A percentile compares a stretch with the other conserved stretches of the same genome.
Evolutionary conservation across 768 basidiomycete species (phyloP).

Genomic region (Suillus hirtellus): DNA sequence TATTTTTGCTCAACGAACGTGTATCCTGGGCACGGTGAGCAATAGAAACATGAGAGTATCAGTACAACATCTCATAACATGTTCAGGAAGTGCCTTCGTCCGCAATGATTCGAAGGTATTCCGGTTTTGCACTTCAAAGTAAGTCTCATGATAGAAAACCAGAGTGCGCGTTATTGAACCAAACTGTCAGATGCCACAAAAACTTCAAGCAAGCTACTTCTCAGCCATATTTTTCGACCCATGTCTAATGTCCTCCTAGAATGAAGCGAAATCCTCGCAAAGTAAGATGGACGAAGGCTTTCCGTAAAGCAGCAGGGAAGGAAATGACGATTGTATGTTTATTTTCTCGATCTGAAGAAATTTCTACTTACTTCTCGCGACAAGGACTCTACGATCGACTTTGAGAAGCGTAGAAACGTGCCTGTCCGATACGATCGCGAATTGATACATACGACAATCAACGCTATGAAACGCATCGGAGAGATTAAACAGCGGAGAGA

Average conservation of each 20-base stretch:
- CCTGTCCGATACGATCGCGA: constrained; percentile 98
- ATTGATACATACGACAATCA: constrained; percentile 86
- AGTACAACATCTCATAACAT: background rate
- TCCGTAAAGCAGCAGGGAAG: constrained; percentile 97
- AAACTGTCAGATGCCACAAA: constrained; percentile 80
- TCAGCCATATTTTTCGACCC: no score
- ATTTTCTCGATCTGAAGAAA: constrained; percentile 15
- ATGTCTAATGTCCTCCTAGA: constrained; percentile 40
- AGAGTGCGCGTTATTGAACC: constrained; percentile 12
- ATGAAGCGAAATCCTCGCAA: constrained; percentile 99
- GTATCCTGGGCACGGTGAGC: constrained; percentile 91
- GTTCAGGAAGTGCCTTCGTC: constrained; percentile 86
- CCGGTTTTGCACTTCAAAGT: constrained; percentile 98
- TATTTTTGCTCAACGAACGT: constrained; percentile 97
- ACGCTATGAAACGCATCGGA: constrained; percentile 93
- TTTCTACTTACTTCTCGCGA: background rate
- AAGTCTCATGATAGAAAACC: constrained; percentile 26
- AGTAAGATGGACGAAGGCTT: constrained; percentile 99
- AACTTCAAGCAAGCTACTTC: constrained; percentile 84
- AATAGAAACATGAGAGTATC: background rate
- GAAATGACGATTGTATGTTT: constrained; percentile 94
- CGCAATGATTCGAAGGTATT: constrained; percentile 98
- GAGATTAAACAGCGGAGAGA: constrained; percentile 92
- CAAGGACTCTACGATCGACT: constrained; percentile 97
- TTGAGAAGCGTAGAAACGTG: constrained; percentile 97